A percentile compares a stretch with the other conserved stretches of the same genome.
Evolutionary conservation across 495 filamentous ascomycete species (phyloP).

Genomic region (Diplogelasinospora grovesii): DNA sequence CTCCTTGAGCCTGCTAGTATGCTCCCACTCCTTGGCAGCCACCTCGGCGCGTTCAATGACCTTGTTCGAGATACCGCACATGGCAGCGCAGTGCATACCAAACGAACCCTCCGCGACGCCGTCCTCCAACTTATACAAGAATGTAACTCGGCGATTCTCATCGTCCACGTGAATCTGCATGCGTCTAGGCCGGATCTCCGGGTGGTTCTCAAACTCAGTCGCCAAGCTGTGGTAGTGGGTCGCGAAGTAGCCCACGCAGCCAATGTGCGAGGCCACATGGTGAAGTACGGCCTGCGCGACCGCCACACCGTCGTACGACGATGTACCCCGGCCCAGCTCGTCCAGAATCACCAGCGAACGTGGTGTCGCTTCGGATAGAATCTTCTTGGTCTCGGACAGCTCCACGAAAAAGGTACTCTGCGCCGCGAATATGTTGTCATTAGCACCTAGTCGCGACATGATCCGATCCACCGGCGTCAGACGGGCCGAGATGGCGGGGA

Average conservation of each 20-base stretch:
- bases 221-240: slow-evolving; percentile 96
- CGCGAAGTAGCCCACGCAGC: slow-evolving; percentile 93
- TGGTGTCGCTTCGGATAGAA: slow-evolving; percentile 88
- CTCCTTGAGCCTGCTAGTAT: slow-evolving; percentile 83
- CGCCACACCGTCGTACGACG: slow-evolving; percentile 89
- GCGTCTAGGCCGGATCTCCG: slow-evolving; percentile 74
- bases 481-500: slow-evolving; percentile 76
- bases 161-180: slow-evolving; percentile 97
- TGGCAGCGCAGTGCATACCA: slow-evolving; percentile 97
- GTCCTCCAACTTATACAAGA: slow-evolving; percentile 89
- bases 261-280: slow-evolving; percentile 87
- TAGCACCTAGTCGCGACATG: slow-evolving; percentile 97
- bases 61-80: slow-evolving; percentile 85
- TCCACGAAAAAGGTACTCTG: slow-evolving; percentile 99
- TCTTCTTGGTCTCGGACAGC: slow-evolving; percentile 96
- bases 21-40: slow-evolving; percentile 93
- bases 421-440: slow-evolving; percentile 98
- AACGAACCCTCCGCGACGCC: slow-evolving; percentile 97
- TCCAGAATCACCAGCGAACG: slow-evolving; percentile 96
- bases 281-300: slow-evolving; percentile 95
- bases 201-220: slow-evolving; percentile 79
- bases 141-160: slow-evolving; percentile 73
- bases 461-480: slow-evolving; percentile 93
- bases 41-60: slow-evolving; percentile 82
- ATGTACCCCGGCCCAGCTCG: slow-evolving; percentile 91